Conservation (phyloP, 306 rosid genomes). For the Sechiopsis laciniata region DNA sequence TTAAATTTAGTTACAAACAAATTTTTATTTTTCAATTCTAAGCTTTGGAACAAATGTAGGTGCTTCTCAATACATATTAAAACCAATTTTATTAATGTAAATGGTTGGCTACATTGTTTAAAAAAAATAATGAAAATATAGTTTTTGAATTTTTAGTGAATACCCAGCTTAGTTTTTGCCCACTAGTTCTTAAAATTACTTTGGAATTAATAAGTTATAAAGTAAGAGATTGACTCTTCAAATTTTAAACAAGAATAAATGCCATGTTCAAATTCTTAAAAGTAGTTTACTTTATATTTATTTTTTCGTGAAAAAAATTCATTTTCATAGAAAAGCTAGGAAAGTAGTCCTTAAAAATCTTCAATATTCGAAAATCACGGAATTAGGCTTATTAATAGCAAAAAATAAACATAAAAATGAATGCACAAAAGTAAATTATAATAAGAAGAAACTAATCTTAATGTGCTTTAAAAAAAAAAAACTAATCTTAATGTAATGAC, state of each 20-base stretch:
- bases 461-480: background rate
- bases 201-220: too few species aligned
- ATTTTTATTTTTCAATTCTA: too few species aligned
- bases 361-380: background rate
- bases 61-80: too few species aligned
- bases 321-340: background rate
- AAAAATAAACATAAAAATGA: background rate
- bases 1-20: too few species aligned
- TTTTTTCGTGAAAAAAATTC: background rate
- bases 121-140: too few species aligned
- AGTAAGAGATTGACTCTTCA: background rate
- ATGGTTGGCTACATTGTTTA: too few species aligned
- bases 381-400: background rate
- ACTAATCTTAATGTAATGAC: constrained; percentile 1
- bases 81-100: too few species aligned
- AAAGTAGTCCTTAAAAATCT: background rate
- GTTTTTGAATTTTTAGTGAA: too few species aligned
- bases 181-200: too few species aligned
- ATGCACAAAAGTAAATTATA: background rate
- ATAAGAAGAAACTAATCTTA: background rate
- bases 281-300: background rate
- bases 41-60: too few species aligned
- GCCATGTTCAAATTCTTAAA: background rate
- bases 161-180: too few species aligned
- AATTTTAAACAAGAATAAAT: background rate